Evolutionary conservation across 2,329 filamentous ascomycete species (phyloP).

Genomic region (Colletotrichum tropicale): DNA sequence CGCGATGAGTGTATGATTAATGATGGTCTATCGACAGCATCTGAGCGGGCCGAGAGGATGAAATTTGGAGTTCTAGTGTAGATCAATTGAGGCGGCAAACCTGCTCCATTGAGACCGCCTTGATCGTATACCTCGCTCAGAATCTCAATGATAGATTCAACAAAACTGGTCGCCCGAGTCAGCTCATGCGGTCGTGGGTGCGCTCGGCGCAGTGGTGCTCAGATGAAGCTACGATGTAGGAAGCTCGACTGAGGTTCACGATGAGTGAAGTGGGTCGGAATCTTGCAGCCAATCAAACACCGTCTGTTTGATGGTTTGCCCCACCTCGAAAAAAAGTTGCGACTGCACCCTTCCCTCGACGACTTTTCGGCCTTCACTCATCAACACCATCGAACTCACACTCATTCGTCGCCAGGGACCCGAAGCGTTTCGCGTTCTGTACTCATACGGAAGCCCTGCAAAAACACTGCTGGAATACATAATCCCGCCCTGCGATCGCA

Average conservation of each 20-base stretch:
- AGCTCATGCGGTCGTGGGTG: not conserved
- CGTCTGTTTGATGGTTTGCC: not conserved
- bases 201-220: not conserved
- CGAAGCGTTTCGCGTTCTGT: not conserved
- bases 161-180: not conserved
- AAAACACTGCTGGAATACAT: not conserved
- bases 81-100: not conserved
- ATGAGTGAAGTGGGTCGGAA: slow-evolving; percentile 16
- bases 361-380: not conserved
- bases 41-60: not conserved
- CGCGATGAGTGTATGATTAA: not conserved
- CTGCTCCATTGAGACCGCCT: not conserved
- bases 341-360: not conserved
- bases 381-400: not conserved
- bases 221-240: not conserved
- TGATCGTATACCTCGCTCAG: not conserved
- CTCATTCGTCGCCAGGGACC: not conserved
- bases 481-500: not conserved
- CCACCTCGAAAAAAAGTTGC: slow-evolving; percentile 16
- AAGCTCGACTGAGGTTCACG: not conserved
- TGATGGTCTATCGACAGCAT: not conserved
- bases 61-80: not conserved
- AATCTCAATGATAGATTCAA: not conserved
- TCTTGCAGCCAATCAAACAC: slow-evolving; percentile 4
- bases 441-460: not conserved